Conservation (phyloP, 768 basidiomycete species). For the Macrolepiota albuminosa region DNA sequence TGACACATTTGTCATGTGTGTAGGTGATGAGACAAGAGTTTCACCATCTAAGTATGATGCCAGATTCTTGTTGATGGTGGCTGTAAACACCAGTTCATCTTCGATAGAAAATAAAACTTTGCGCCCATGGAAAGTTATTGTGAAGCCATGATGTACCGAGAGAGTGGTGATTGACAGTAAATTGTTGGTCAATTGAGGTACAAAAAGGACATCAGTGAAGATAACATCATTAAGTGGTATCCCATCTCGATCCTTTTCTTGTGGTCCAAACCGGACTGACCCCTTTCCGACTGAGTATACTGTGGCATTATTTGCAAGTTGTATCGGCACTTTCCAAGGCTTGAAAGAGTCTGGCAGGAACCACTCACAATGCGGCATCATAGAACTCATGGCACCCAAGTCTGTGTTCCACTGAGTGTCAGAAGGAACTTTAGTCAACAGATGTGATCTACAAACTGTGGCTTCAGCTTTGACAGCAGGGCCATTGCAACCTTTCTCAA, state of each 20-base stretch:
- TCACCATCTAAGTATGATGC: neutral
- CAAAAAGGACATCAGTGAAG: neutral
- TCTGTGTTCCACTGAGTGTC: neutral
- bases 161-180: neutral
- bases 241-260: neutral
- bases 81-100: neutral
- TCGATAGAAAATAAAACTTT: neutral
- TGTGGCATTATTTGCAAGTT: neutral
- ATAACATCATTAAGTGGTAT: neutral
- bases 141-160: neutral
- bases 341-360: too few species aligned
- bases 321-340: neutral
- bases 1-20: neutral
- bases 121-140: neutral
- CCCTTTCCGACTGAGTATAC: neutral
- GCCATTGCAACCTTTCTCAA: too few species aligned
- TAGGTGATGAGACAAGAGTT: neutral
- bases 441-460: too few species aligned
- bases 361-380: neutral
- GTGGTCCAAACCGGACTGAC: neutral
- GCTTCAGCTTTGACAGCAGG: too few species aligned
- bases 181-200: neutral
- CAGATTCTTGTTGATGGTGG: neutral
- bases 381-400: neutral
- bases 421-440: too few species aligned